These are phyloP conservation scores for Jamesozyma rosinii DNA, from an alignment of 805 yeast genomes.

Conservation along the genomic window DNA sequence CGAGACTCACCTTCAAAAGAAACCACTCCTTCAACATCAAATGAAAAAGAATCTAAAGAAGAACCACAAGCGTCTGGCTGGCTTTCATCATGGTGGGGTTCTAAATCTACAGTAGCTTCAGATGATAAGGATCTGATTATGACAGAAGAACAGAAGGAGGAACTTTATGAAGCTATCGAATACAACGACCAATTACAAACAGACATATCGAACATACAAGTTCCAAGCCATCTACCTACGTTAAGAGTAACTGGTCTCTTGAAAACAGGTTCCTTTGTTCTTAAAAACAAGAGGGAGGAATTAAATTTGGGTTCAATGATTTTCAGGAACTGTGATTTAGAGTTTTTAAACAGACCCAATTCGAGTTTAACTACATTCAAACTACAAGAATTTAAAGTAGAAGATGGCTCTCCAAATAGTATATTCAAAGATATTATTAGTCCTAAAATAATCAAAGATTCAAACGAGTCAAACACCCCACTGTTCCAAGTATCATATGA, in stretches of 20 bases:
- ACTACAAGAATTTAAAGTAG: slow-evolving; percentile 71
- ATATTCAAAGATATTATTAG: slow-evolving; percentile 83
- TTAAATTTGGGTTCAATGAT: slow-evolving; percentile 62
- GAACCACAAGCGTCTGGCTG: slow-evolving; percentile 39
- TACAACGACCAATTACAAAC: slow-evolving; percentile 53
- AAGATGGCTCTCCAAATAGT: slow-evolving; percentile 74
- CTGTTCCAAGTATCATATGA: slow-evolving; percentile 79
- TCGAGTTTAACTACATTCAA: slow-evolving; percentile 66
- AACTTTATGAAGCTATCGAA: slow-evolving; percentile 87
- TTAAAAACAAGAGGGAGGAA: slow-evolving; percentile 32
- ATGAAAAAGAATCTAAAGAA: slow-evolving; percentile 8
- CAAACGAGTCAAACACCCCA: slow-evolving; percentile 32
- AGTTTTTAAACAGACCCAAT: slow-evolving; percentile 66
- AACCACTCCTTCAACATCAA: slow-evolving; percentile 4
- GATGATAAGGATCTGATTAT: slow-evolving; percentile 39
- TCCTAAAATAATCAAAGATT: slow-evolving; percentile 46
- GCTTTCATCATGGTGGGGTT: slow-evolving; percentile 63
- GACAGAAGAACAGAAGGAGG: slow-evolving; percentile 81
- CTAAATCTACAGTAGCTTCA: slow-evolving; percentile 12
- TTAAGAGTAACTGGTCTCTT: slow-evolving; percentile 59
- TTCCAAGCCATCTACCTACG: slow-evolving; percentile 68
- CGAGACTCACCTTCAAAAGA: slow-evolving; percentile 16
- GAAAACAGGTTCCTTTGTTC: slow-evolving; percentile 66
- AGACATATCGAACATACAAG: slow-evolving; percentile 38
- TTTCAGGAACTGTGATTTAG: slow-evolving; percentile 73